Conservation (phyloP, 441 rosid species). For the Monsonia emarginata region DNA sequence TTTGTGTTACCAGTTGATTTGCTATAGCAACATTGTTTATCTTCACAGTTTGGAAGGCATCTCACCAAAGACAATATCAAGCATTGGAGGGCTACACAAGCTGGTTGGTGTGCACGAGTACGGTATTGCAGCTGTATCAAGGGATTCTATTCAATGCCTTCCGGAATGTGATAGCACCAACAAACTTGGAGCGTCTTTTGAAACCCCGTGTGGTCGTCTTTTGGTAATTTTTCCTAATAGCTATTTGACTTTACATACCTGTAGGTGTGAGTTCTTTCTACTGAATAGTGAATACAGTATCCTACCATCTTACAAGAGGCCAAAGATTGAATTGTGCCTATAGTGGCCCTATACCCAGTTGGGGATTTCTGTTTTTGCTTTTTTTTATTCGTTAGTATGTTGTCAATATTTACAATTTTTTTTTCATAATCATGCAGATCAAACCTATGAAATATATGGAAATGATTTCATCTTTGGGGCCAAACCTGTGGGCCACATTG, state of each 20-base stretch:
- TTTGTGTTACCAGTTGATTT: neutral
- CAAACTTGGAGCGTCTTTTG: constrained; percentile 58
- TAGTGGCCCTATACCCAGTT: neutral
- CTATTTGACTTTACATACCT: neutral
- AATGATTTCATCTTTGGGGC: constrained; percentile 51
- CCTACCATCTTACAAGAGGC: neutral
- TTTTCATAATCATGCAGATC: constrained; percentile 30
- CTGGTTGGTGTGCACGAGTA: constrained; percentile 42
- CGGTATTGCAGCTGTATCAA: constrained; percentile 39
- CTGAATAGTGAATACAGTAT: neutral
- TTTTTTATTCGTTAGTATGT: neutral
- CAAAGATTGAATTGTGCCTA: neutral
- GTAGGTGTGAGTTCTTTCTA: neutral
- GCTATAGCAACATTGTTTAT: neutral
- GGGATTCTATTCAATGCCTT: constrained; percentile 64
- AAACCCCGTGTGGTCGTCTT: constrained; percentile 53
- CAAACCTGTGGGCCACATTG: constrained; percentile 50
- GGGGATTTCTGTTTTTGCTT: neutral
- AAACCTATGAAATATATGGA: constrained; percentile 53
- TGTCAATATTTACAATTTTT: neutral
- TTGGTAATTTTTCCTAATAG: constrained; percentile 30
- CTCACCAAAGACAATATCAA: constrained; percentile 36
- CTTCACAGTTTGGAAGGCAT: constrained; percentile 44
- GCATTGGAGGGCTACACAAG: constrained; percentile 50
- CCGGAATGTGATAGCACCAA: constrained; percentile 42